Evolutionary conservation across 805 yeast genomes (phyloP).

Genomic region (Ogataea trehaloabstinens): DNA sequence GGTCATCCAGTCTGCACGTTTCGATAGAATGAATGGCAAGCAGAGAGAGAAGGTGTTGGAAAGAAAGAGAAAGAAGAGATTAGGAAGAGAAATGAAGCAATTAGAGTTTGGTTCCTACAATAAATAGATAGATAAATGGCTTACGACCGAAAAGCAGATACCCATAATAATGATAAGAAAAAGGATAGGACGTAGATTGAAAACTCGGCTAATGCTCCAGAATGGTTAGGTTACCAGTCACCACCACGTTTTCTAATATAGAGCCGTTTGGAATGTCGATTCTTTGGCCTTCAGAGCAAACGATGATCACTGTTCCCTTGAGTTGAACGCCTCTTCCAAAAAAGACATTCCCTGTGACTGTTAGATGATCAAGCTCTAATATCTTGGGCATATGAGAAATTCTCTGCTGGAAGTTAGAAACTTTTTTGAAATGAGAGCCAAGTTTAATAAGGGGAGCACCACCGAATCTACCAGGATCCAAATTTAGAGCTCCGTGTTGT

Average conservation of each 20-base stretch:
- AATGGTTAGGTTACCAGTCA: constrained; percentile 94
- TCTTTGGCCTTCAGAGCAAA: constrained; percentile 94
- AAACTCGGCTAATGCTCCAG: constrained; percentile 64
- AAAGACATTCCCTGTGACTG: constrained; percentile 93
- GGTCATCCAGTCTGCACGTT: constrained; percentile 73
- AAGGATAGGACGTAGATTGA: constrained; percentile 1
- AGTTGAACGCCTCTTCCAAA: constrained; percentile 87
- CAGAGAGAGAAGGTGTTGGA: constrained; percentile 83
- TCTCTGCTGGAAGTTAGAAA: constrained; percentile 83
- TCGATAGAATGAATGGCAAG: constrained; percentile 65
- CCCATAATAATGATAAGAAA: constrained; percentile 2
- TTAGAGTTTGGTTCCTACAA: constrained; percentile 26
- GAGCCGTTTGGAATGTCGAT: constrained; percentile 98
- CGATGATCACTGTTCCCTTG: constrained; percentile 96
- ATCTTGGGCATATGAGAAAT: constrained; percentile 95
- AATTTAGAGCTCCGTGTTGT: constrained; percentile 85
- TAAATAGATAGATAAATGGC: constrained; percentile 4
- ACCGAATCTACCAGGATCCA: constrained; percentile 84
- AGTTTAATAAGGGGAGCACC: constrained; percentile 93
- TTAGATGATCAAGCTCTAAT: constrained; percentile 93
- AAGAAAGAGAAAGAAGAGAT: constrained; percentile 80
- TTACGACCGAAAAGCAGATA: background rate
- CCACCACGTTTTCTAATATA: constrained; percentile 91
- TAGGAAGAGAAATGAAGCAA: constrained; percentile 73
- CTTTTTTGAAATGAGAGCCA: constrained; percentile 96